phyloP scores from a whole-genome alignment of 352 stramenopile species.

The Phytophthora fragariaefolia region DNA sequence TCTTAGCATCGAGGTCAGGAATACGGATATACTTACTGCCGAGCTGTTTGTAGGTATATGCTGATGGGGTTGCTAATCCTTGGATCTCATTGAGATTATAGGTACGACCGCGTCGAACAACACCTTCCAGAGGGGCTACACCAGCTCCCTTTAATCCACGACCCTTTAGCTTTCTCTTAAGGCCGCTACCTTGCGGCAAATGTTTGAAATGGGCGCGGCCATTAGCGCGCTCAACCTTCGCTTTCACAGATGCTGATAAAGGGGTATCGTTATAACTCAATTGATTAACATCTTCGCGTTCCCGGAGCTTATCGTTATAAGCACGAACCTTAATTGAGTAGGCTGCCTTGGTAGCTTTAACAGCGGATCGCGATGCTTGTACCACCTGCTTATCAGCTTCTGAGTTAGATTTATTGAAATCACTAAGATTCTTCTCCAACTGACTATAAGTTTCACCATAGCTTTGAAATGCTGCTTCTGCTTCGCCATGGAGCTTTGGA shows the following conservation, averaged over 20 bases:
- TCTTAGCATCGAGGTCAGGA: too few relatives aligned
- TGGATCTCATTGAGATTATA: too few relatives aligned
- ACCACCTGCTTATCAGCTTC: neutral
- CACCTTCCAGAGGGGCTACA: neutral
- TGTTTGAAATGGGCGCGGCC: neutral
- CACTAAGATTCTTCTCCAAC: neutral
- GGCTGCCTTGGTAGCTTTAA: neutral
- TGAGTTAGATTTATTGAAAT: neutral
- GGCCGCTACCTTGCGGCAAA: neutral
- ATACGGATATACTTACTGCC: too few relatives aligned
- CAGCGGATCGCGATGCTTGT: neutral
- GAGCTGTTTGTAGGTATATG: too few relatives aligned
- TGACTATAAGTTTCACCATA: neutral
- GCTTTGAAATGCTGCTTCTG: neutral
- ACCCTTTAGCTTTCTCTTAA: conserved; percentile 8
- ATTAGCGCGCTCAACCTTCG: neutral
- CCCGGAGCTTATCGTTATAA: neutral
- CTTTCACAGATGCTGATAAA: neutral
- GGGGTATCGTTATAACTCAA: neutral
- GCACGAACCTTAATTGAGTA: neutral
- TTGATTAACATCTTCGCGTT: neutral
- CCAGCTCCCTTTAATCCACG: conserved; percentile 1
- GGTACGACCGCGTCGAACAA: neutral
- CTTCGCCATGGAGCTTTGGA: neutral
- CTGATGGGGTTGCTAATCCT: too few relatives aligned